Evolutionary conservation across 805 yeast species (phyloP), one percentile per base, ranked within the genome.

Genomic region (Barnettozyma sp.): DNA sequence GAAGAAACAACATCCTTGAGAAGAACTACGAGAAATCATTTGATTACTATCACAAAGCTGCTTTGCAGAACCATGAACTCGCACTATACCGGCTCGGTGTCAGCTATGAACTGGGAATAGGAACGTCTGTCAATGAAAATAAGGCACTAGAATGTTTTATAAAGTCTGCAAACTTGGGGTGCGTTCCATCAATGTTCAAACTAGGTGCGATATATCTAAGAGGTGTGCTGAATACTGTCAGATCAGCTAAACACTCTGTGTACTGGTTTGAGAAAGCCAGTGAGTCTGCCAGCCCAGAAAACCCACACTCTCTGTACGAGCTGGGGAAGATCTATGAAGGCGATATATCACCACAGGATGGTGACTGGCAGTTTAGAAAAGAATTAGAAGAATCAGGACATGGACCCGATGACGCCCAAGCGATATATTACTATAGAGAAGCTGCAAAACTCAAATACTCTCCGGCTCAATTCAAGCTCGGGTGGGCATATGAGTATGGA

Each of bases 401-500:
- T n/a, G 50, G 45, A 26, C 46, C 60, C 28, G 62, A 71, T 45
- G 52, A 55, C 6, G 43, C 56, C 4, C 58, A 59, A 32, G 72
- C 87, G 1, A 49, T 78, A 11, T 61, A 66, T 34, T 68, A 70
- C 41, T 82, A 71, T 52, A 58, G 71, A 39, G 68, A 68, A 36
- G 80, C 84, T 21, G 84, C 84, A 0, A 66, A 65, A 38, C 59
- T 70, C 27, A 73, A 76, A 4, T 76, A 81, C 48, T 60, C 81
- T 5, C 75, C 82, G 18, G 74, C 90, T 0, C 86, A 80, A 53
- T 76, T 76, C 54, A 71, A 77, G 37, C 59, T 82, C 28, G 94
- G 90, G 3, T 71, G 76, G 51, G 77, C 78, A 39, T 80, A 77
- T 54, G 88, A 82, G 46, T 78, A 75, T 48, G 92, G 92, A 3